These are phyloP conservation scores for Colletotrichum coccodes DNA, from an alignment of 2,329 filamentous ascomycete genomes.

Conservation along the genomic window DNA sequence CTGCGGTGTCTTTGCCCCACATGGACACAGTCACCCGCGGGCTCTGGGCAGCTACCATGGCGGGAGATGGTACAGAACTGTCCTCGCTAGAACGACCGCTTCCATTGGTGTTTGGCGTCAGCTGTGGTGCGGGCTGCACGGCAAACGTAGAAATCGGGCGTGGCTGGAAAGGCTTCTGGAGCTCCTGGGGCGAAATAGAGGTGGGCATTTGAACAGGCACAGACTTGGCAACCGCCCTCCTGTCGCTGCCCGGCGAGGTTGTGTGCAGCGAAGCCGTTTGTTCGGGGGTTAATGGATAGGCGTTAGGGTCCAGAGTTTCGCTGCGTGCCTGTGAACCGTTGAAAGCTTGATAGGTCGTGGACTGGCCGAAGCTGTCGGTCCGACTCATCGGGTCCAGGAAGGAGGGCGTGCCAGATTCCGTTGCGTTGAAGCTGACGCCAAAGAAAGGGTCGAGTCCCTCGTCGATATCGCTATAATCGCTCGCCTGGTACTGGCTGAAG, in stretches of 20 bases:
- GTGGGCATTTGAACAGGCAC: constrained; percentile 39
- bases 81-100: constrained; percentile 63
- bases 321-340: constrained; percentile 18
- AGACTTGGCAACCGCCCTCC: constrained; percentile 38
- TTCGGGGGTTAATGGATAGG: constrained; percentile 62
- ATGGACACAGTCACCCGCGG: constrained; percentile 67
- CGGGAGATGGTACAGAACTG: constrained; percentile 49
- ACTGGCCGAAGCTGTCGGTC: constrained; percentile 33
- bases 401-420: constrained; percentile 52
- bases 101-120: constrained; percentile 61
- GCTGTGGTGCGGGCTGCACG: constrained; percentile 46
- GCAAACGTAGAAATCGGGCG: constrained; percentile 42
- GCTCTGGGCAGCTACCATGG: constrained; percentile 58
- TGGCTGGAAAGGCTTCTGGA: constrained; percentile 51
- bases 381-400: constrained; percentile 50
- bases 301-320: constrained; percentile 36
- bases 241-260: constrained; percentile 52
- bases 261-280: constrained; percentile 60
- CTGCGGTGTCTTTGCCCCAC: constrained; percentile 56
- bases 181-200: constrained; percentile 54
- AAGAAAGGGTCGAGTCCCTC: constrained; percentile 62
- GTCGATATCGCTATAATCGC: constrained; percentile 57
- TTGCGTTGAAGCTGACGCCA: constrained; percentile 57
- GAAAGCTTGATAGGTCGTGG: constrained; percentile 1
- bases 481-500: constrained; percentile 59